Evolutionary conservation across 2,329 filamentous ascomycete genomes (phyloP).

Genomic region (Arthroderma uncinatum): DNA sequence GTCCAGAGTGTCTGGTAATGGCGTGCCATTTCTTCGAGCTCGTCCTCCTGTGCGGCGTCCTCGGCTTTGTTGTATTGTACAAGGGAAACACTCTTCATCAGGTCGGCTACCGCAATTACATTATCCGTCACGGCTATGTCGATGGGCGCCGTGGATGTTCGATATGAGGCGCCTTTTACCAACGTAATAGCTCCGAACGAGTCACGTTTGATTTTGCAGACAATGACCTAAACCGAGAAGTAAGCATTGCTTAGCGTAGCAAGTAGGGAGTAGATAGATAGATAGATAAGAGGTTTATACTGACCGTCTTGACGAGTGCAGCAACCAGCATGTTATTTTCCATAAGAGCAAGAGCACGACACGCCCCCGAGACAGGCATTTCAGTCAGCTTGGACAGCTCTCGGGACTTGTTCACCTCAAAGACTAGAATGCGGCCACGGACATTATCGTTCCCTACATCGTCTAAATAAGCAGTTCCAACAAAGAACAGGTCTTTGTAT

Average conservation of each 20-base stretch:
- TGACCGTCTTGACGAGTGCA: constrained; percentile 76
- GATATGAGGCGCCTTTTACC: constrained; percentile 61
- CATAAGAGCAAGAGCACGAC: constrained; percentile 59
- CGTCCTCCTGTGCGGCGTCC: constrained; percentile 44
- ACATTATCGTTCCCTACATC: constrained; percentile 44
- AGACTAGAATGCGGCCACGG: constrained; percentile 70
- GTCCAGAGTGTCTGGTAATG: constrained; percentile 75
- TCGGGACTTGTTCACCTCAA: constrained; percentile 63
- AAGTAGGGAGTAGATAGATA: too few relatives aligned
- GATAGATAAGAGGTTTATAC: constrained; percentile 17
- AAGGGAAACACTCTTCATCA: constrained; percentile 85
- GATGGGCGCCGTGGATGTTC: constrained; percentile 72
- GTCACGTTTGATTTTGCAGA: constrained; percentile 41
- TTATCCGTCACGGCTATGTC: constrained; percentile 64
- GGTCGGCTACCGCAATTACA: constrained; percentile 71
- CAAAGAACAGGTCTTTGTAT: constrained; percentile 63
- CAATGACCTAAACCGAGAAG: constrained; percentile 39
- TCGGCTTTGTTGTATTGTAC: constrained; percentile 56
- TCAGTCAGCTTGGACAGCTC: constrained; percentile 61
- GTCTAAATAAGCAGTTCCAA: constrained; percentile 70
- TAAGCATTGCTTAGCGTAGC: background rate
- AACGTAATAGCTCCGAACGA: constrained; percentile 40
- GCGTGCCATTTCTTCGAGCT: constrained; percentile 61
- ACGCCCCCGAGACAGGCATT: constrained; percentile 63
- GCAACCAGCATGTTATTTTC: constrained; percentile 70